Evolutionary conservation across 148 eudicot species (phyloP).

Genomic region (Spergularia marina): DNA sequence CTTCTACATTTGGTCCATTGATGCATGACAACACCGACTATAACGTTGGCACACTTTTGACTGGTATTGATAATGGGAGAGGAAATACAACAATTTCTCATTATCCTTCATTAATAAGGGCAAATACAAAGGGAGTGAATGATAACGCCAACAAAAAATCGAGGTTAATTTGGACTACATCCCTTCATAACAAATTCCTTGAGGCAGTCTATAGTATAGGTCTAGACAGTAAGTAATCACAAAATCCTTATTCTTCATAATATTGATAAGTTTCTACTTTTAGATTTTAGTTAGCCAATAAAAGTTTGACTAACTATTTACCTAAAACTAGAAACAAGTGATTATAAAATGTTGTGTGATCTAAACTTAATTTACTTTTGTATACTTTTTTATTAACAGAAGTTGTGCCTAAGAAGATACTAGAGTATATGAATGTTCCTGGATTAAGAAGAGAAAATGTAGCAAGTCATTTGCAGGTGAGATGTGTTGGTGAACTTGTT

Average conservation of each 20-base stretch:
- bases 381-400: slow-evolving; percentile 21
- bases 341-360: too few relatives aligned
- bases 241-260: too few relatives aligned
- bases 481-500: background rate
- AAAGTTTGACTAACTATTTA: too few relatives aligned
- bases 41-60: background rate
- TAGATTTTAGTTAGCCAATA: too few relatives aligned
- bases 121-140: background rate
- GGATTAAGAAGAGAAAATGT: slow-evolving; percentile 59
- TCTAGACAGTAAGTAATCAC: slow-evolving; percentile 44
- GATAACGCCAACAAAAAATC: slow-evolving; percentile 21
- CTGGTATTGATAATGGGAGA: background rate
- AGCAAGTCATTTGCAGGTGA: slow-evolving; percentile 76
- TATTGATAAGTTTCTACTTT: too few relatives aligned
- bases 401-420: slow-evolving; percentile 56
- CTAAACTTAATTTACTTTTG: too few relatives aligned
- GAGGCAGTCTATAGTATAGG: slow-evolving; percentile 49
- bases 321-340: too few relatives aligned
- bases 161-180: slow-evolving; percentile 49
- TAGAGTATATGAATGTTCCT: slow-evolving; percentile 51
- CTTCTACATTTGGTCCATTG: background rate
- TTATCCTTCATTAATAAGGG: slow-evolving; percentile 9
- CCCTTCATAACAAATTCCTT: slow-evolving; percentile 52
- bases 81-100: background rate
- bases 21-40: background rate